These are phyloP conservation scores for Tagetes patula DNA, from an alignment of 129 eudicot species.

Conservation along the genomic window DNA sequence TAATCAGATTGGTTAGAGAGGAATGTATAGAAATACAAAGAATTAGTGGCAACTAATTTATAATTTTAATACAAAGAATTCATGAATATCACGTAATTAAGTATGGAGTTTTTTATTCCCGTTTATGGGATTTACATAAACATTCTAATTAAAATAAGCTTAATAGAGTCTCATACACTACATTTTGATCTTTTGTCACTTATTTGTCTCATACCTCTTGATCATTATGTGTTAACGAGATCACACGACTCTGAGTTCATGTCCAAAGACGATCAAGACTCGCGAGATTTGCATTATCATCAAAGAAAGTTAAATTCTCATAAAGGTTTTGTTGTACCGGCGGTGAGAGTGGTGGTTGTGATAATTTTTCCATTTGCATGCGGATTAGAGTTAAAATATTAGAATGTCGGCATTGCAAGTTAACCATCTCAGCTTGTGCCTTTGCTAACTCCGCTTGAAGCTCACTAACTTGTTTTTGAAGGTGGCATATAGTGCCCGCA, in stretches of 20 bases:
- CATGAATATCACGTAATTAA: background rate
- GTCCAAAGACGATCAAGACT: constrained; percentile 59
- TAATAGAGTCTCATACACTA: constrained; percentile 3
- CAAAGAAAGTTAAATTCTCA: constrained; percentile 42
- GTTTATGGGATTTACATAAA: background rate
- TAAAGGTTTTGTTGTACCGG: constrained; percentile 23
- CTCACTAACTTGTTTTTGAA: constrained; percentile 48
- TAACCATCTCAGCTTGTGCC: constrained; percentile 51
- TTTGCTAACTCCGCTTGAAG: constrained; percentile 56
- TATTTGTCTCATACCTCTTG: background rate
- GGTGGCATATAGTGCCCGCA: constrained; percentile 50
- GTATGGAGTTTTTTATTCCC: background rate
- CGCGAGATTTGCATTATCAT: constrained; percentile 40
- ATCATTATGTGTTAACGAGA: constrained; percentile 5
- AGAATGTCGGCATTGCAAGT: constrained; percentile 37
- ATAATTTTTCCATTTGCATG: constrained; percentile 38
- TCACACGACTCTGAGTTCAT: constrained; percentile 28
- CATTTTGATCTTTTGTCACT: background rate
- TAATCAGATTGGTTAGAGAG: no score
- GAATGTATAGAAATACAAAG: no score
- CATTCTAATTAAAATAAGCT: background rate
- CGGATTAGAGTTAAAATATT: constrained; percentile 30
- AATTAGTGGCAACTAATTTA: background rate
- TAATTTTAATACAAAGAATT: background rate
- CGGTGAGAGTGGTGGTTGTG: constrained; percentile 30